Percentiles rank a stretch among this genome's conserved stretches.
These are phyloP conservation scores for Barnettozyma salicaria DNA, from an alignment of 805 yeast genomes.

Conservation along the genomic window DNA sequence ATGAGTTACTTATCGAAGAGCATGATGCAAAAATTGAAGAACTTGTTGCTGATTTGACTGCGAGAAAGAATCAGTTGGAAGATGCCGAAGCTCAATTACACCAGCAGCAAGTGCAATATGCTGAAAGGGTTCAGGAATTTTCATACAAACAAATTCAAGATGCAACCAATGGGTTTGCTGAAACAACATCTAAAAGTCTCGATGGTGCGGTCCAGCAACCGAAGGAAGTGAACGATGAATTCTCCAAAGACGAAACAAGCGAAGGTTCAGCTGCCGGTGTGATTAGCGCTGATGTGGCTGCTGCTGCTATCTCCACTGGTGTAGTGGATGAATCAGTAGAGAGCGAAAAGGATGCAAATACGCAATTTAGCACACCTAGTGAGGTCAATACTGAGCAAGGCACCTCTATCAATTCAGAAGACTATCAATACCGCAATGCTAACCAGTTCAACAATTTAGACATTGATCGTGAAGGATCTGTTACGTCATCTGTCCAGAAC, in stretches of 20 bases:
- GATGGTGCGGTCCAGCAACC: too few species aligned
- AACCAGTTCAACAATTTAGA: slow-evolving; percentile 24
- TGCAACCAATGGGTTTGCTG: slow-evolving; percentile 24
- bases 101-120: slow-evolving; percentile 32
- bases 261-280: too few species aligned
- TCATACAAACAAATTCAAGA: slow-evolving; percentile 35
- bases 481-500: slow-evolving; percentile 86
- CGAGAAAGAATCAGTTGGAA: slow-evolving; percentile 33
- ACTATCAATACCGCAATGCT: slow-evolving; percentile 19
- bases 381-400: slow-evolving; percentile 24
- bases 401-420: slow-evolving; percentile 25
- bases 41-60: slow-evolving; percentile 30
- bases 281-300: slow-evolving; percentile 10
- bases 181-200: slow-evolving; percentile 12
- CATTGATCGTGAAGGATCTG: slow-evolving; percentile 60
- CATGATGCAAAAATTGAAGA: slow-evolving; percentile 32
- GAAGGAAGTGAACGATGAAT: too few species aligned
- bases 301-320: slow-evolving; percentile 22
- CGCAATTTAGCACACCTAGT: slow-evolving; percentile 21
- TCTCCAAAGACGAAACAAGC: too few species aligned
- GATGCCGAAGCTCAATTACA: slow-evolving; percentile 36
- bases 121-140: slow-evolving; percentile 33
- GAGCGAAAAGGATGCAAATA: slow-evolving; percentile 28
- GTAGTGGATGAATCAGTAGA: slow-evolving; percentile 26
- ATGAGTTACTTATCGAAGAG: slow-evolving; percentile 31